Base-by-base conservation (phyloP, 495 filamentous ascomycete species). In the Aspergillus bertholletiae region DNA sequence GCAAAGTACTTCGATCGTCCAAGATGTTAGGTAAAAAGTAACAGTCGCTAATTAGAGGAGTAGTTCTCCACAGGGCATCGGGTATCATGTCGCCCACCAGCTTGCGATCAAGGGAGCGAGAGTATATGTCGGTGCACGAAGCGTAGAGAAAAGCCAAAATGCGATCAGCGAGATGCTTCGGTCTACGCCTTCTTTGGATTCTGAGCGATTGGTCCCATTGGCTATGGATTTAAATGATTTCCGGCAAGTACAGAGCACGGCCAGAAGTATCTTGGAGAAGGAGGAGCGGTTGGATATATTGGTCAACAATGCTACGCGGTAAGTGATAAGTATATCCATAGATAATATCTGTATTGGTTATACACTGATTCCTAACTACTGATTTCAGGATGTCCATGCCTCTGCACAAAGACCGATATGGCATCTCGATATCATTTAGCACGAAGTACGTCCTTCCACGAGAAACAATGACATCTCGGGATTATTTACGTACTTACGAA, bases 221-320 rank as follows among this genome's bases (percentile, higher is more conserved):
- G 44, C 26, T 26, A 46, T 46, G 44, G 21, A 46, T 26, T 26
- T 46, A n/a, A 46, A 46, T 26, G 44, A 46, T 8, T 46, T 46
- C 44, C 44, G 27, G 18, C 4, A 46, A 26, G 44, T 46, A n/a
- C 18, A 26, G 22, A 22, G 7, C 15, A 46, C 11, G 22, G 44
- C 44, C 12, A 26, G 17, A 26, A 22, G 27, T 6, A n/a, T 46
- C 9, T 3, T 46, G 15, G 15, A 20, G 44, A 26, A 15, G 18
- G 44, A 46, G 26, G 26, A 26, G 11, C 17, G 44, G 22, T 15
- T 46, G 5, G 44, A 46, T 46, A 26, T 46, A 1, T 0, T 46
- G 7, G 44, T 46, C 17, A 46, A 46, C 17, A 46, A 46, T 46
- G 22, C 44, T 22, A 46, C 22, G n/a, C 44, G 44, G 44, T 46